Evolutionary conservation across 345 rosid species (phyloP), one percentile per base, ranked within the genome.

Genomic region (Camelina hispida): DNA sequence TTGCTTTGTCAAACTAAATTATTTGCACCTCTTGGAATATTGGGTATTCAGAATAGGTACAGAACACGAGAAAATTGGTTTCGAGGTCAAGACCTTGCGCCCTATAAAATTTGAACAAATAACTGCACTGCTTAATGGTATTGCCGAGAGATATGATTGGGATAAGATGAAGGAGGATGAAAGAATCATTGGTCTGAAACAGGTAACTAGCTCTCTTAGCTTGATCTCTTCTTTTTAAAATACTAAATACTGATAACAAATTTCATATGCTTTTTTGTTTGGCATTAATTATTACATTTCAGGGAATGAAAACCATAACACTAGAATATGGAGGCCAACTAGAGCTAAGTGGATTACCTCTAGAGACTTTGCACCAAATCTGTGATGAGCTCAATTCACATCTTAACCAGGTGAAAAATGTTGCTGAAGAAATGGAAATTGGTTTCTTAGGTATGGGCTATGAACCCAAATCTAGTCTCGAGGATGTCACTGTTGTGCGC

Each of bases 331-430:
- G 93, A 35, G 97, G 96, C 74, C 96, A 89, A 69, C 85, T 93
- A 81, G 98, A 93, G 89, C 97, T 93, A 25, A 93, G 98, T 75
- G 98, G 98, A 23, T 96, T 97, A 68, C 93, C 98, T 76, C 82
- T 89, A 66, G 94, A 91, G 81, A 93, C 97, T 23, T 81, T 93
- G 87, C 98, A 93, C 81, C 98, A 91, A 83, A 93, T 96, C 42
- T 87, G 93, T 82, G 94, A 93, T 12, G 96, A 93, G 84, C 91
- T 93, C 64, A 82, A 82, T 77, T 91, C 98, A 52, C 98, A 93
- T 81, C 93, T 90, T 69, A 82, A 93, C 81, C 96, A 93, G 85
- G 97, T 93, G 51, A 91, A 93, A 82, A 90, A 93, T 65, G 93
- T 93, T 74, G 84, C 93, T 17, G 93, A 88, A 66, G 97, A 93